These are phyloP conservation scores for Petunia axillaris DNA, from an alignment of 257 asterid genomes.

Conservation along the genomic window DNA sequence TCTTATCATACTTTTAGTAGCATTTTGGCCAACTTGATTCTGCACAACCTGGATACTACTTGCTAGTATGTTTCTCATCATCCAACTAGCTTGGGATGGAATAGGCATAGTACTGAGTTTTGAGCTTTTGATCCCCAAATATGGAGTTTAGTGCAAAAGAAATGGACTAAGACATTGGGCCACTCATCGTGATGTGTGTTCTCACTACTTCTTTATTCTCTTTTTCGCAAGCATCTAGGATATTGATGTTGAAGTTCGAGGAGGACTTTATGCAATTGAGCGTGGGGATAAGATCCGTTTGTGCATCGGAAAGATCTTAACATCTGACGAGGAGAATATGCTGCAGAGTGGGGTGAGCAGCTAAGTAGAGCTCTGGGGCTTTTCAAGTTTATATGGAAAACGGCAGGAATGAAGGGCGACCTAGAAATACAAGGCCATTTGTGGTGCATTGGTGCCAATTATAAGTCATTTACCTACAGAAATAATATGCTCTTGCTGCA, in stretches of 20 bases:
- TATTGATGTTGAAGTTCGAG: slow-evolving; percentile 72
- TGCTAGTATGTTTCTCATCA: no score
- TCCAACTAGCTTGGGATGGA: no score
- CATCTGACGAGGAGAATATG: not conserved
- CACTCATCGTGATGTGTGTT: slow-evolving; percentile 41
- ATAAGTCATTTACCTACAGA: slow-evolving; percentile 53
- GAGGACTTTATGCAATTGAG: slow-evolving; percentile 57
- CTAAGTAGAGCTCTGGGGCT: no score
- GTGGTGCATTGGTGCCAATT: slow-evolving; percentile 47
- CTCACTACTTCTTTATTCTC: slow-evolving; percentile 68
- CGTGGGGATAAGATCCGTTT: slow-evolving; percentile 49
- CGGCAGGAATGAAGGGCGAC: no score
- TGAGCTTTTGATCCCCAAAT: no score
- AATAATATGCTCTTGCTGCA: slow-evolving; percentile 63
- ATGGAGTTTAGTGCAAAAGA: slow-evolving; percentile 59
- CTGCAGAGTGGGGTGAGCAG: no score
- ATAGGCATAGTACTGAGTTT: no score
- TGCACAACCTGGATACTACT: no score
- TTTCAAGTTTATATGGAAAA: no score
- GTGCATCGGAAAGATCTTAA: slow-evolving; percentile 77
- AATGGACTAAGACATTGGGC: slow-evolving; percentile 50
- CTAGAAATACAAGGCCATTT: no score
- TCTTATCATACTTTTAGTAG: no score
- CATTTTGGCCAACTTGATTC: no score
- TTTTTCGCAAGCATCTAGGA: slow-evolving; percentile 55